Evolutionary conservation across 2,329 filamentous ascomycete species (phyloP).

Genomic region (Exserohilum rostratum): DNA sequence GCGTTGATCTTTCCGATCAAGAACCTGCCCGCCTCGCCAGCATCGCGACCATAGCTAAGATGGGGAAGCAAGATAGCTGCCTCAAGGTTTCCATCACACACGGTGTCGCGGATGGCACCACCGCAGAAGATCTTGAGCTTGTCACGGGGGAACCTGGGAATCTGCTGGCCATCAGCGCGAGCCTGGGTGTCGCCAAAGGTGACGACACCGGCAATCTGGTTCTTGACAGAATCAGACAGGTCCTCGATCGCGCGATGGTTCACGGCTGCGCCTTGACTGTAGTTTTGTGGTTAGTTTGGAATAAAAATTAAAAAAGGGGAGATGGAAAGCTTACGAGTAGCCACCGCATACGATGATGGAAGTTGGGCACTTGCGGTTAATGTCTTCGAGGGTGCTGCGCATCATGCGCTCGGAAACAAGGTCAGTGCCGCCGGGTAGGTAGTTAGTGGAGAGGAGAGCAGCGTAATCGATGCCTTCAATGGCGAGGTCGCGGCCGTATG

Average conservation of each 20-base stretch:
- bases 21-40: not conserved
- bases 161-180: slow-evolving; percentile 3
- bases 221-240: not conserved
- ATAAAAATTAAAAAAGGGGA: not conserved
- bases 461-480: slow-evolving; percentile 6
- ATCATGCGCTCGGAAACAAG: slow-evolving; percentile 1
- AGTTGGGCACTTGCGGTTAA: slow-evolving; percentile 1
- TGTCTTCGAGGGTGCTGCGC: not conserved
- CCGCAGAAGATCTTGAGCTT: slow-evolving; percentile 7
- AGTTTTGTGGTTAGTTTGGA: not conserved
- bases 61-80: slow-evolving; percentile 3
- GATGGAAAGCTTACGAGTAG: slow-evolving; percentile 7
- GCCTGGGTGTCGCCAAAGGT: slow-evolving; percentile 4
- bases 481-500: slow-evolving; percentile 1
- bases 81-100: slow-evolving; percentile 5
- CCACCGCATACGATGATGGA: slow-evolving; percentile 3
- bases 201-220: slow-evolving; percentile 2
- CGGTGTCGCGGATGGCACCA: slow-evolving; percentile 1
- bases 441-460: slow-evolving; percentile 7
- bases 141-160: slow-evolving; percentile 2
- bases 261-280: slow-evolving; percentile 3
- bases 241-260: slow-evolving; percentile 9
- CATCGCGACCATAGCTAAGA: slow-evolving; percentile 6
- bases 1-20: slow-evolving; percentile 8
- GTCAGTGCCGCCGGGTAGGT: slow-evolving; percentile 4